Conservation (phyloP, 1,284 basidiomycete genomes). For the Albatrellus sp. region DNA sequence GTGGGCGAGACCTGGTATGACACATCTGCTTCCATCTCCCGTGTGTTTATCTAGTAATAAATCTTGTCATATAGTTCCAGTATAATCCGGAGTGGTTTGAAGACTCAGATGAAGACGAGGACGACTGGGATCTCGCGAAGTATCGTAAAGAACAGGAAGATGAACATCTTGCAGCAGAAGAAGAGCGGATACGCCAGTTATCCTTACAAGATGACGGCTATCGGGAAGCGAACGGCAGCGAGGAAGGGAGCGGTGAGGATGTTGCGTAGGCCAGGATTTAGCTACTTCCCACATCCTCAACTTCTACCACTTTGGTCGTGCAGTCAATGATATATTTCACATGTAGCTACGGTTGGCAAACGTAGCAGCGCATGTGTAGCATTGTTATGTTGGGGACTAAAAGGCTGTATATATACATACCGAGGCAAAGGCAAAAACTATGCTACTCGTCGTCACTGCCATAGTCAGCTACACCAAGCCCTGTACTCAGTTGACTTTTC, state of each 20-base stretch:
- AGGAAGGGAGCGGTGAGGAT: not conserved
- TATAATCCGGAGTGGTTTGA: conserved; percentile 95
- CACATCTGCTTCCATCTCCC: not conserved
- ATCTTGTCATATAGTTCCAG: conserved; percentile 51
- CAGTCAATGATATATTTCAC: too few relatives aligned
- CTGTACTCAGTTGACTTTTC: conserved; percentile 22
- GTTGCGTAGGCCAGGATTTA: not conserved
- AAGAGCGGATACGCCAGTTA: conserved; percentile 21
- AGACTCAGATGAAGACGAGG: conserved; percentile 66
- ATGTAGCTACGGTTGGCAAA: too few relatives aligned
- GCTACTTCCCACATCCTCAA: too few relatives aligned
- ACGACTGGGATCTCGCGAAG: conserved; percentile 62
- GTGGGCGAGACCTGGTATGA: conserved; percentile 85
- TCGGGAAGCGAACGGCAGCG: not conserved
- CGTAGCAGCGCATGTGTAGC: too few relatives aligned
- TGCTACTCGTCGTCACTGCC: conserved; percentile 64
- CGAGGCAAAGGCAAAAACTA: conserved; percentile 12
- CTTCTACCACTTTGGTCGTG: too few relatives aligned
- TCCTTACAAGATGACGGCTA: conserved; percentile 13
- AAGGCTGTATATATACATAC: too few relatives aligned
- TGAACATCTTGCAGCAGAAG: conserved; percentile 37
- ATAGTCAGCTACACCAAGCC: conserved; percentile 55
- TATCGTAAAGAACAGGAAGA: conserved; percentile 55
- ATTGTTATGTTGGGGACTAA: too few relatives aligned
- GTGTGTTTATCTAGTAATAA: conserved; percentile 3